Evolutionary conservation across 306 rosid species (phyloP).

Genomic region (Pterocarpus santalinus): DNA sequence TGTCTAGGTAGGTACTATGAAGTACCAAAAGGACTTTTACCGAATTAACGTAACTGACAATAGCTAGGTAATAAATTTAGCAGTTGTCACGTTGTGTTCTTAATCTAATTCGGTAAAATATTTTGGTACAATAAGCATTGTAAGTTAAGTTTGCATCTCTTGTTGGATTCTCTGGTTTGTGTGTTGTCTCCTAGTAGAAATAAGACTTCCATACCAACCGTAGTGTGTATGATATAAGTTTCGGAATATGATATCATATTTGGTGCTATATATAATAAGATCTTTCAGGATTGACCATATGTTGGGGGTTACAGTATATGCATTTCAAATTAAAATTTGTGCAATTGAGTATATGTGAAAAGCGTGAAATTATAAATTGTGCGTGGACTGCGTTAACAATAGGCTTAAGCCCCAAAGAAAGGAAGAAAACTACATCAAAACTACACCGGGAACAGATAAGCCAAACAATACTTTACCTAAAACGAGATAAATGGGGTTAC

Average conservation of each 20-base stretch:
- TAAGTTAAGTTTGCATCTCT: neutral
- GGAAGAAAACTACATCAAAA: no score
- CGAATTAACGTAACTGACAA: neutral
- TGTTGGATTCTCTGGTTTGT: neutral
- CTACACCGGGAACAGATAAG: no score
- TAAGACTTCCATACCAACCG: neutral
- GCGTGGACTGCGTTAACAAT: no score
- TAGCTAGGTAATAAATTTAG: neutral
- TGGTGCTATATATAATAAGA: neutral
- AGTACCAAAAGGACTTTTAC: constrained; percentile 23
- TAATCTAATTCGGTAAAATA: constrained; percentile 1
- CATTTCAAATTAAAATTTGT: neutral
- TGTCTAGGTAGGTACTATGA: neutral
- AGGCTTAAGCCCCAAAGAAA: no score
- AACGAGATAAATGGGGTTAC: no score
- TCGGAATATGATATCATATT: neutral
- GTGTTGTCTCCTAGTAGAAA: neutral
- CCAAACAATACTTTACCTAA: no score
- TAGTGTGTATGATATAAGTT: neutral
- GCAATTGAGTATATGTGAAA: neutral
- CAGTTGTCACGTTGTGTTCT: neutral
- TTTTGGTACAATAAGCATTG: neutral
- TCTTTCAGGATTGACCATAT: neutral
- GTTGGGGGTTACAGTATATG: neutral
- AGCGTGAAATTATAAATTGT: no score